Conservation (phyloP, 441 rosid species). For the Manihot esculenta region DNA sequence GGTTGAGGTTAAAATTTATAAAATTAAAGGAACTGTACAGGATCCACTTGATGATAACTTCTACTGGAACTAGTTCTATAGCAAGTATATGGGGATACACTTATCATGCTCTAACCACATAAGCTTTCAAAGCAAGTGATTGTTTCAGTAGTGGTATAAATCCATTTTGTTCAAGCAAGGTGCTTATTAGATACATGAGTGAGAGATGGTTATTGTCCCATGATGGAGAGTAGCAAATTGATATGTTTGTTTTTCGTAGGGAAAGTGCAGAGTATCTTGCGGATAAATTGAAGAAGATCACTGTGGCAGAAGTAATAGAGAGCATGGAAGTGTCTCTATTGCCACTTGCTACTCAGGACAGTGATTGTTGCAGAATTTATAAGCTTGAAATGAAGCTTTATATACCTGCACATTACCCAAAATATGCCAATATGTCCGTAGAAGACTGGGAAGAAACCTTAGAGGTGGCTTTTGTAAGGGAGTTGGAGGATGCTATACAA, state of each 20-base stretch:
- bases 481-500: constrained; percentile 89
- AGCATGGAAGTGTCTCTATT: constrained; percentile 65
- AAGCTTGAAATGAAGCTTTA: constrained; percentile 80
- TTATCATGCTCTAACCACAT: too few relatives aligned
- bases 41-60: too few relatives aligned
- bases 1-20: too few relatives aligned
- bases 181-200: not conserved
- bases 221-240: not conserved
- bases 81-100: too few relatives aligned
- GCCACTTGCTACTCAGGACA: constrained; percentile 49
- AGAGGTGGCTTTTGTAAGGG: constrained; percentile 56
- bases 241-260: constrained; percentile 43
- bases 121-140: too few relatives aligned
- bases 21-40: too few relatives aligned
- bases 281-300: constrained; percentile 74
- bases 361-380: constrained; percentile 60
- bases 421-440: constrained; percentile 41
- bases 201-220: not conserved
- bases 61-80: too few relatives aligned
- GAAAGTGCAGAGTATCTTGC: constrained; percentile 66
- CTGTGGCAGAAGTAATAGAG: constrained; percentile 77
- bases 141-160: not conserved
- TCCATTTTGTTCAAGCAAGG: not conserved
- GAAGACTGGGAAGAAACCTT: constrained; percentile 71
- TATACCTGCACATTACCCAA: constrained; percentile 58